Evolutionary conservation across 2,329 filamentous ascomycete species (phyloP).

Genomic region (Epichloe amarillans): DNA sequence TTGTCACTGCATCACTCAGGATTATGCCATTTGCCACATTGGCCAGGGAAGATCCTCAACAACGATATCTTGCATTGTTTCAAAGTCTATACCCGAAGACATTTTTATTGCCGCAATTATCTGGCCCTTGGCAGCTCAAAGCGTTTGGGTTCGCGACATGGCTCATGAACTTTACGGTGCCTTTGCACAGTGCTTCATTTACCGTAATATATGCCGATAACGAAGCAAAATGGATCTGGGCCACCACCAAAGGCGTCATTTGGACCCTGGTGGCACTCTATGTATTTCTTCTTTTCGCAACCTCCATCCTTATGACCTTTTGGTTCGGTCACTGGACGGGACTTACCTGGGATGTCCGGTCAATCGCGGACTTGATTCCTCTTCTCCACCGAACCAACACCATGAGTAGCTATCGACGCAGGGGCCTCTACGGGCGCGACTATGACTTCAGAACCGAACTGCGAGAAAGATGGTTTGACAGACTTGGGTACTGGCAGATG

Average conservation of each 20-base stretch:
- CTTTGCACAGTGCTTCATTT: slow-evolving; percentile 68
- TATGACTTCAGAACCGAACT: slow-evolving; percentile 40
- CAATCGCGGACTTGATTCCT: slow-evolving; percentile 66
- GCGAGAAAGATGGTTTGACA: slow-evolving; percentile 45
- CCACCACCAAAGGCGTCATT: slow-evolving; percentile 60
- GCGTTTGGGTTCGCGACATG: slow-evolving; percentile 57
- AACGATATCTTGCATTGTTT: slow-evolving; percentile 53
- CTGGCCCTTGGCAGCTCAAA: slow-evolving; percentile 53
- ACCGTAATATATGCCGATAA: slow-evolving; percentile 44
- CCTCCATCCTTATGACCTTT: slow-evolving; percentile 41
- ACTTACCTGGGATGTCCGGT: slow-evolving; percentile 73
- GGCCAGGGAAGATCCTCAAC: slow-evolving; percentile 46
- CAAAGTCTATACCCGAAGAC: slow-evolving; percentile 54
- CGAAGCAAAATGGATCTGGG: slow-evolving; percentile 56
- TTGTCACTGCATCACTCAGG: slow-evolving; percentile 62
- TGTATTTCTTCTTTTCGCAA: slow-evolving; percentile 46
- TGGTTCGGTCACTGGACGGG: slow-evolving; percentile 57
- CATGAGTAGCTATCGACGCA: slow-evolving; percentile 56
- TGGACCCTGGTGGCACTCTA: slow-evolving; percentile 72
- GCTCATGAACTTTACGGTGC: slow-evolving; percentile 67
- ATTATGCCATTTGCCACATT: slow-evolving; percentile 69
- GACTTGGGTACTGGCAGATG: slow-evolving; percentile 77
- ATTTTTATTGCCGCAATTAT: slow-evolving; percentile 47
- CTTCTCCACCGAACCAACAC: slow-evolving; percentile 72
- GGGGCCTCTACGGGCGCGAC: slow-evolving; percentile 40